Base-by-base conservation (phyloP, 768 basidiomycete genomes). In the Podaxis sp. region DNA sequence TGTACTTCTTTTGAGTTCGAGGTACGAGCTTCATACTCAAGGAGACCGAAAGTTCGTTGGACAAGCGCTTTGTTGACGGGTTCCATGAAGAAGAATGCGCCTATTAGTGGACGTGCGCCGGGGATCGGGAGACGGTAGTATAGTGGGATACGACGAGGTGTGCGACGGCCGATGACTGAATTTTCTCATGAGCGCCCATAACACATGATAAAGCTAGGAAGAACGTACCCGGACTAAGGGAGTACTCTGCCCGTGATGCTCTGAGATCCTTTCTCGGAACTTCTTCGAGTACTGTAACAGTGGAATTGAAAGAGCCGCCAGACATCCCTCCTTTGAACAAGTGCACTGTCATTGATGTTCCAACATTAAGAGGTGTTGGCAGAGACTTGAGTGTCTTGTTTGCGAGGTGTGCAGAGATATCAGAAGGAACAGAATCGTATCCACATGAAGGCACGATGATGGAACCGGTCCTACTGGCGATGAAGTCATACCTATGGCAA, bases 371-470 rank as follows among this genome's bases (percentile, higher is more conserved):
- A 24, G 69, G 67, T 41, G 66, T 64, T 7, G 68, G 68, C 3
- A 69, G 70, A 9, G 76, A 69, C 71, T 88, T 88, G 57, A 95
- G 80, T 0, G 86, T 87, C 67, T 83, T 85, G 62, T 88, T 88
- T 17, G 90, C 82, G 52, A 93, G 75, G 73, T 86, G 88, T 0
- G 85, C 83, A 11, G 83, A 73, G 49, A 90, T 71, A 70, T 97
- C 94, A 2, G 88, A 85, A 2, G 91, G 91, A 29, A 93, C 68
- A 1, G 90, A 93, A 71, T 93, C 91, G 63, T 91, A 81, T 2
- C 89, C 94, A 58, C 87, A 90, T 1, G 86, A 79, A 24, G 92
- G 92, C 19, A 97, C 81, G 66, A 98, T 89, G 65, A 92, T 82
- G 4, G 92, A 80, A 49, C 85, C 83, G 1, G 83, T 86, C 69